A percentile compares a stretch with the other conserved stretches of the same genome.
Evolutionary conservation across 2,329 filamentous ascomycete genomes (phyloP).

Genomic region (Sphaerostilbella broomeana): DNA sequence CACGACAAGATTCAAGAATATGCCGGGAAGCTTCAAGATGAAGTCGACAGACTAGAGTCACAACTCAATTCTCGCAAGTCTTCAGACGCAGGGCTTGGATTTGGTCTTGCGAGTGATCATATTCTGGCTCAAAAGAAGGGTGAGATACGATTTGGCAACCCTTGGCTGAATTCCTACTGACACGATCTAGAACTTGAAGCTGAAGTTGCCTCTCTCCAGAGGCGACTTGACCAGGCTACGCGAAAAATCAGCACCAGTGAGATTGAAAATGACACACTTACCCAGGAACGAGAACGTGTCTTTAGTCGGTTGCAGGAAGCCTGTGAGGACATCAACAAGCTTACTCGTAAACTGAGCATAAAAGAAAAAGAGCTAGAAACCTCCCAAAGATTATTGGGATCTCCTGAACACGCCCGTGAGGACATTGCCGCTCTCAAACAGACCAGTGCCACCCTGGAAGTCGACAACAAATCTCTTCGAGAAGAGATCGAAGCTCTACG

Average conservation of each 20-base stretch:
- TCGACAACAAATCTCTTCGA: conserved; percentile 36
- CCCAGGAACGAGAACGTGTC: conserved; percentile 59
- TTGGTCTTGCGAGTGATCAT: conserved; percentile 39
- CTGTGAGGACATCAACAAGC: conserved; percentile 49
- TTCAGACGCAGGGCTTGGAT: conserved; percentile 35
- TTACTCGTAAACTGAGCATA: conserved; percentile 36
- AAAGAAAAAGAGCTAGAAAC: conserved; percentile 38
- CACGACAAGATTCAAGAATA: conserved; percentile 50
- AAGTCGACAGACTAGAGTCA: conserved; percentile 44
- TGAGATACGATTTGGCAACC: conserved; percentile 31
- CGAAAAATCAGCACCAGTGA: conserved; percentile 57
- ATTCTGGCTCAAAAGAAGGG: conserved; percentile 48
- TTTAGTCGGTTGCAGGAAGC: conserved; percentile 56
- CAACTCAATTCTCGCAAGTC: conserved; percentile 41
- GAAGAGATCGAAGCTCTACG: conserved; percentile 35
- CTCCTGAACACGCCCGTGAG: conserved; percentile 32
- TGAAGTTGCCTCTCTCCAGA: conserved; percentile 53
- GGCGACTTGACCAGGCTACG: conserved; percentile 55
- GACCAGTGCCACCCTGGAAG: conserved; percentile 29
- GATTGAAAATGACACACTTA: conserved; percentile 55
- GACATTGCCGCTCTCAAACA: conserved; percentile 34
- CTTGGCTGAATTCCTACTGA: conserved; percentile 13
- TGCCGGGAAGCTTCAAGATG: conserved; percentile 45
- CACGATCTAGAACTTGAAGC: conserved; percentile 46
- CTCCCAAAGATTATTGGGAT: conserved; percentile 36